These are phyloP conservation scores for Pseudevernia furfuracea DNA, from an alignment of 495 filamentous ascomycete genomes.

Conservation along the genomic window DNA sequence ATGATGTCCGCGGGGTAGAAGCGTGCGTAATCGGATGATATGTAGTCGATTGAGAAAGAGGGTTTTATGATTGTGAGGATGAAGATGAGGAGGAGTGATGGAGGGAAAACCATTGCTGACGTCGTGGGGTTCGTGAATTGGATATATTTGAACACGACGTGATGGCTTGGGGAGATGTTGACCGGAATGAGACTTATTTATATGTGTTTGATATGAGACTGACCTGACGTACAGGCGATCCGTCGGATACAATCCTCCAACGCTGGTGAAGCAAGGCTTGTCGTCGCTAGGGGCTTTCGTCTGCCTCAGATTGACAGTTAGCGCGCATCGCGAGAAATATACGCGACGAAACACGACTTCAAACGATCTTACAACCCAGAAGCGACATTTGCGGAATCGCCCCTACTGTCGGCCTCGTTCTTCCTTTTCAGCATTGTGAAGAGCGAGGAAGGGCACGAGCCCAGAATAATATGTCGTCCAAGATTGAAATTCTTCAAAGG, in stretches of 20 bases:
- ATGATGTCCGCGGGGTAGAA: no score
- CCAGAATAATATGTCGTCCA: not conserved
- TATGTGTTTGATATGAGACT: not conserved
- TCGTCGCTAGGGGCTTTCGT: not conserved
- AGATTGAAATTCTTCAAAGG: not conserved
- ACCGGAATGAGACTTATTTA: not conserved
- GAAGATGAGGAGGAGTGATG: not conserved
- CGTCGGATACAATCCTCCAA: not conserved
- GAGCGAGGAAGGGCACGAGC: not conserved
- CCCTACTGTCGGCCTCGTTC: not conserved
- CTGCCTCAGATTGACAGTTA: not conserved
- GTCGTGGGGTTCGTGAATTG: not conserved
- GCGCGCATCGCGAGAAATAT: not conserved
- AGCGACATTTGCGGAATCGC: not conserved
- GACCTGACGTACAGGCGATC: not conserved
- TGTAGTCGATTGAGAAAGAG: no score
- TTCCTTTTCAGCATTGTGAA: not conserved
- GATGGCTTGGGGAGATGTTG: not conserved
- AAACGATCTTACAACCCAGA: not conserved
- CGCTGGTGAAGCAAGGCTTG: not conserved
- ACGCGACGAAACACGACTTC: not conserved
- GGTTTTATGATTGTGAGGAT: not conserved
- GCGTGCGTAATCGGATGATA: no score
- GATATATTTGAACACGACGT: not conserved
- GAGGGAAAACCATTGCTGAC: not conserved